Evolutionary conservation across 768 basidiomycete genomes (phyloP), one percentile per base, ranked within the genome.

Genomic region (Phylloporus rhodoxanthus): DNA sequence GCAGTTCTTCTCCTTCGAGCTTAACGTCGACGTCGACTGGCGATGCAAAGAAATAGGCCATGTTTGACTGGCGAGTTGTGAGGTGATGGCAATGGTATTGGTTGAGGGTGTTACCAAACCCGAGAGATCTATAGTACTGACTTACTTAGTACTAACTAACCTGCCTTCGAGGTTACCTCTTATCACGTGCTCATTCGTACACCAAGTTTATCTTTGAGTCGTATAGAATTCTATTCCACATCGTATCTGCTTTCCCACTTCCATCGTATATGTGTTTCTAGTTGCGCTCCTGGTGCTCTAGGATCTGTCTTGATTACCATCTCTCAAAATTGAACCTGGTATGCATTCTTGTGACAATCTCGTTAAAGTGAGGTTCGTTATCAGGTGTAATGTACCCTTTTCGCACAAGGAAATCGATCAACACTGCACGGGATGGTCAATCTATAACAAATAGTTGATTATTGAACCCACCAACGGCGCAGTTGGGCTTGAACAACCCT

Each of bases 11-110:
- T 30, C 82, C 86, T 41, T 88, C 83, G 28, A 98, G 78, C 62
- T 85, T 85, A 63, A 99, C 72, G 64, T 96, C 92, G 14, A 97
- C 78, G 61, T 97, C 94, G 53, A 98, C 81, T 2, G 92, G 89
- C 7, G 86, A 86, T 41, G 84, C 79, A 66, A 96, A 96, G 76
- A 96, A 95, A 70, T 89, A 94, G 3, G 87, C 84, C 40, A 93
- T 62, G 23, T 2, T n/a, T 15, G 23, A 23, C 1, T 23, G 13
- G 21, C 21, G 20, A 19, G 39, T 23, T 32, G 42, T 42, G 26
- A 15, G 34, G 9, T 43, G 40, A 43, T 37, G 15, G 23, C 25
- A 5, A 32, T 47, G 36, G 13, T 39, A 39, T 52, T 39, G 48
- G 41, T 8, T 8, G 21, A 39, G 32, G 58, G 44, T 11, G 48